Percentiles rank a stretch among this genome's conserved stretches.
phyloP scores from a whole-genome alignment of 2,329 filamentous ascomycete genomes.

The Fusarium sp. region DNA sequence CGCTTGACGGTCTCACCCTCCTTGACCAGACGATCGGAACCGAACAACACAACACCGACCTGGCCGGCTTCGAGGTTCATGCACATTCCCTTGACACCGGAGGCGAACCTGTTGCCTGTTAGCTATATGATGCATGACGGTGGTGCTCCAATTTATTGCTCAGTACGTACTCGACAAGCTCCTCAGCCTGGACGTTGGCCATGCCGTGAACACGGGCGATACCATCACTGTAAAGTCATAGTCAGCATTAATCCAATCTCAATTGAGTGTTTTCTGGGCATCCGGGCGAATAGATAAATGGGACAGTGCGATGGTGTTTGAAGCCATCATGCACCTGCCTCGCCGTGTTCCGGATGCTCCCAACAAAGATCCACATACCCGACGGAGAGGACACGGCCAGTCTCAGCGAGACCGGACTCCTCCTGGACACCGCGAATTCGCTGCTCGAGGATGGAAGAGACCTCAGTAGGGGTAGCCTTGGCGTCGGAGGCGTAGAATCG shows the following conservation, averaged over 20 bases:
- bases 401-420: constrained; percentile 96
- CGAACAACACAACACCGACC: constrained; percentile 99
- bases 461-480: constrained; percentile 97
- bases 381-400: constrained; percentile 97
- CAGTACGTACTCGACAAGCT: constrained; percentile 95
- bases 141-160: constrained; percentile 20
- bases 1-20: constrained; percentile 99
- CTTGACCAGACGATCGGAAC: constrained; percentile 99
- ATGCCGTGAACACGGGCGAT: constrained; percentile 99
- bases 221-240: constrained; percentile 84
- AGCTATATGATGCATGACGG: constrained; percentile 30
- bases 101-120: constrained; percentile 84
- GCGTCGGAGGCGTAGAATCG: constrained; percentile 93
- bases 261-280: constrained; percentile 39
- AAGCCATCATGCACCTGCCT: constrained; percentile 29
- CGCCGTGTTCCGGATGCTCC: constrained; percentile 37
- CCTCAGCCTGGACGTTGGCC: constrained; percentile 99
- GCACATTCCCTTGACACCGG: constrained; percentile 99
- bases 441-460: constrained; percentile 99
- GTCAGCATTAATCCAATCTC: constrained; percentile 49
- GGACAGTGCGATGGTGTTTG: constrained; percentile 23
- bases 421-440: constrained; percentile 98
- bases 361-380: constrained; percentile 78
- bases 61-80: constrained; percentile 99
- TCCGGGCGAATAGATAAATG: constrained; percentile 1